Evolutionary conservation across 495 filamentous ascomycete genomes (phyloP).

Genomic region (Trichoderma virens): DNA sequence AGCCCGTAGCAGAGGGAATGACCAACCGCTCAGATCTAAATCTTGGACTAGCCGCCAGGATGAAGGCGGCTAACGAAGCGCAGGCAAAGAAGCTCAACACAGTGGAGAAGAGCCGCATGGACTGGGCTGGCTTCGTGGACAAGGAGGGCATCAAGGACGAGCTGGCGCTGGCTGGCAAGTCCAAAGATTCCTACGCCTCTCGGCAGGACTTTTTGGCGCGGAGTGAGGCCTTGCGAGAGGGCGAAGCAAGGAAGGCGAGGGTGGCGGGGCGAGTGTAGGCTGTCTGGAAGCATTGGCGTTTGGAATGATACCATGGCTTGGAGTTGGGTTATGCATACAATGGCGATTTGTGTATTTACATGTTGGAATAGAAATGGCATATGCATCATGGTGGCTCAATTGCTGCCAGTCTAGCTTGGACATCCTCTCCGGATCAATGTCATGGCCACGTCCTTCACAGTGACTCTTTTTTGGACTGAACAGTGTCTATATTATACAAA

Average conservation of each 20-base stretch:
- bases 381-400: not conserved
- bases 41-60: conserved; percentile 34
- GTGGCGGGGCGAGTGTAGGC: conserved; percentile 41
- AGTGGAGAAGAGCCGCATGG: conserved; percentile 87
- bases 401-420: too few relatives aligned
- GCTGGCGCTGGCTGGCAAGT: conserved; percentile 72
- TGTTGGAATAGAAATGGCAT: not conserved
- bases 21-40: conserved; percentile 41
- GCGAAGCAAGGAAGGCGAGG: conserved; percentile 59
- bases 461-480: too few relatives aligned
- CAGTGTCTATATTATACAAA: too few relatives aligned
- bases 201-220: conserved; percentile 85
- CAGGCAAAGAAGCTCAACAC: conserved; percentile 85
- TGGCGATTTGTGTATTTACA: not conserved
- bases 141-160: conserved; percentile 88
- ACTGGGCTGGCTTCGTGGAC: conserved; percentile 93
- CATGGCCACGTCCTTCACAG: too few relatives aligned
- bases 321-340: not conserved
- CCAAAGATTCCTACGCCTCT: conserved; percentile 72
- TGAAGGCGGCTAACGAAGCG: conserved; percentile 30
- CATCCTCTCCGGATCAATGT: too few relatives aligned
- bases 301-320: conserved; percentile 1
- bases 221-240: conserved; percentile 69
- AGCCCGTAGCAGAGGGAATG: conserved; percentile 53
- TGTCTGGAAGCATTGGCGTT: not conserved